Percentiles rank a stretch among this genome's conserved stretches.
These are phyloP conservation scores for Eucalyptus erythrocorys DNA, from an alignment of 345 rosid species.

Conservation along the genomic window DNA sequence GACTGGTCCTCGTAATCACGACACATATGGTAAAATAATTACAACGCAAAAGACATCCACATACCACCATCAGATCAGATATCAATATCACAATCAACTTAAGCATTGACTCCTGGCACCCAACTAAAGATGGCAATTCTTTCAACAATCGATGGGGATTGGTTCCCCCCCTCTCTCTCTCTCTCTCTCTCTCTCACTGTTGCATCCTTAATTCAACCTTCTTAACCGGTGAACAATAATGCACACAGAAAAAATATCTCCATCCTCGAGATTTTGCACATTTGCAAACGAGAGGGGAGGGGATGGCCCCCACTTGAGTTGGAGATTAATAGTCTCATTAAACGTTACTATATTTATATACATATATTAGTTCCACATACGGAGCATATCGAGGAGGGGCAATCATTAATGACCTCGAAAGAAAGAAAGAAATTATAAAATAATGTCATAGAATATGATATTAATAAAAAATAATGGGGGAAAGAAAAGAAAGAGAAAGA, in stretches of 20 bases:
- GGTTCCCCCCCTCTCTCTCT: not conserved
- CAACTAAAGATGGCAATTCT: not conserved
- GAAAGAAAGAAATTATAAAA: not conserved
- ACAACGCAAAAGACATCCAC: not conserved
- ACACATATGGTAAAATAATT: not conserved
- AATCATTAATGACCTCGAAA: not conserved
- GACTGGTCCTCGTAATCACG: not conserved
- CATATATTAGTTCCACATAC: not conserved
- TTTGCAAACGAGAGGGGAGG: not conserved
- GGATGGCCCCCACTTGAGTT: not conserved
- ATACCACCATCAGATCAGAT: not conserved
- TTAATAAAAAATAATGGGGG: not conserved
- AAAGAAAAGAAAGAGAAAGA: not conserved
- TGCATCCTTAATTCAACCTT: not conserved
- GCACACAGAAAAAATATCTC: not conserved
- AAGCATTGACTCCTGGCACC: not conserved
- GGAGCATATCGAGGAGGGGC: not conserved
- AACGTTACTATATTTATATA: not conserved
- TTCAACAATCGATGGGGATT: not conserved
- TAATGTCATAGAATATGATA: not conserved
- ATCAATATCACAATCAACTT: not conserved
- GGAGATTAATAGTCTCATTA: not conserved
- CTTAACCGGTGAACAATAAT: not conserved
- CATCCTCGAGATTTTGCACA: not conserved
- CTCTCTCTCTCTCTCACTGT: not conserved